These are phyloP conservation scores for Exophiala viscosa DNA, from an alignment of 2,329 filamentous ascomycete genomes.

Conservation along the genomic window DNA sequence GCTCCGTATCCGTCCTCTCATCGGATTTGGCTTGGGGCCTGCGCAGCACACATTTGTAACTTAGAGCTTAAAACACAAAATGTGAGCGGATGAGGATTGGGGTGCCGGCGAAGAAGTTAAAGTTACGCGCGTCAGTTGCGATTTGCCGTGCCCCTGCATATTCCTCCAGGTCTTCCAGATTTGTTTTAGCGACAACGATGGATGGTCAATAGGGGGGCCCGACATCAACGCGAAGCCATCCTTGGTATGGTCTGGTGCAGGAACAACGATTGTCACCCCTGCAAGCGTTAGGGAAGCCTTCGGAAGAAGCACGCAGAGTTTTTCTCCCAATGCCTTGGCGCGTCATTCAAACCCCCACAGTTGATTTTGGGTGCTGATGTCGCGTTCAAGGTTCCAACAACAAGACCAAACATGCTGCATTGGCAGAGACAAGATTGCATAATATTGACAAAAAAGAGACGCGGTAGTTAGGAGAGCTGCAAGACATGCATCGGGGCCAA, in stretches of 20 bases:
- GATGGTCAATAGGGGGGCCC: not conserved
- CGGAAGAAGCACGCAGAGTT: slow-evolving; percentile 6
- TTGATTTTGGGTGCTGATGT: slow-evolving; percentile 1
- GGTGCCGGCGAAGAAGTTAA: slow-evolving; percentile 2
- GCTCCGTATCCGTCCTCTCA: too few species aligned
- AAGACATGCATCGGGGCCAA: too few species aligned
- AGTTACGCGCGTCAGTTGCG: slow-evolving; percentile 1
- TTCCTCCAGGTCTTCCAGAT: not conserved
- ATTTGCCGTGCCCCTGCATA: slow-evolving; percentile 12
- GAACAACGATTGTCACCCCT: slow-evolving; percentile 4
- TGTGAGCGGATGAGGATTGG: not conserved
- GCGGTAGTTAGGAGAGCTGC: not conserved
- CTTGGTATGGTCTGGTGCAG: slow-evolving; percentile 6
- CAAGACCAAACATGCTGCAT: not conserved
- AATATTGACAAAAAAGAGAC: not conserved
- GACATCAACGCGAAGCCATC: not conserved
- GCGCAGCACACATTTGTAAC: too few species aligned
- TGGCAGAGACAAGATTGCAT: not conserved
- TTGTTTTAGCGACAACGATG: not conserved
- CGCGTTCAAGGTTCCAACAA: not conserved
- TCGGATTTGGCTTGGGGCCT: too few species aligned
- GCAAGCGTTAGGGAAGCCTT: slow-evolving; percentile 6
- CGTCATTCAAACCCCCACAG: not conserved
- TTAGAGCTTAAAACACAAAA: too few species aligned
- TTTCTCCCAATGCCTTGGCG: not conserved